These are phyloP conservation scores for Suillus spraguei DNA, from an alignment of 768 basidiomycete genomes.

Conservation along the genomic window DNA sequence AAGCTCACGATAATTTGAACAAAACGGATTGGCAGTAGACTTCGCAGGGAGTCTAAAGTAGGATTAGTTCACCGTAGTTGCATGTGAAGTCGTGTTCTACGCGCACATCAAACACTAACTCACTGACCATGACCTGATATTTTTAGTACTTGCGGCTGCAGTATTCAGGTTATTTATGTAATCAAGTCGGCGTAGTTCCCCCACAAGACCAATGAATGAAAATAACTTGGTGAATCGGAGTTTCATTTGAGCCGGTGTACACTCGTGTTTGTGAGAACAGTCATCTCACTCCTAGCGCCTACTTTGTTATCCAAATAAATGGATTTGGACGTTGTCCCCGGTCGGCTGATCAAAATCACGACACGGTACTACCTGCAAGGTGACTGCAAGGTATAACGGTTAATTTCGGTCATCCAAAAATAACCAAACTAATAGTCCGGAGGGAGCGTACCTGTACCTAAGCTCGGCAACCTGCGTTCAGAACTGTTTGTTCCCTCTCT, in stretches of 20 bases:
- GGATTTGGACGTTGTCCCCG: no score
- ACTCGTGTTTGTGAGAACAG: not conserved
- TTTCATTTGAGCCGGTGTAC: not conserved
- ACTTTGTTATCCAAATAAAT: no score
- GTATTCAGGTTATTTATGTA: not conserved
- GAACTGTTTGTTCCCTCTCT: slow-evolving; percentile 3
- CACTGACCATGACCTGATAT: no score
- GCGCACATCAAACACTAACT: not conserved
- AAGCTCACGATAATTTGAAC: not conserved
- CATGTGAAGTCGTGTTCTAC: not conserved
- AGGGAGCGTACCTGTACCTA: slow-evolving; percentile 10
- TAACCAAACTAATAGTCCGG: slow-evolving; percentile 10
- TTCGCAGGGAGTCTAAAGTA: not conserved
- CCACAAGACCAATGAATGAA: not conserved
- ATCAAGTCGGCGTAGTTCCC: not conserved
- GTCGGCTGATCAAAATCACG: not conserved
- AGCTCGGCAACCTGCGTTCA: slow-evolving; percentile 10
- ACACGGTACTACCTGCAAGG: not conserved
- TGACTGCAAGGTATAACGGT: not conserved
- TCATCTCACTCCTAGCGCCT: no score
- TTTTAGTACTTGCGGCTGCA: not conserved
- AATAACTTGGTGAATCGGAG: slow-evolving; percentile 1
- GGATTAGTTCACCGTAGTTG: no score
- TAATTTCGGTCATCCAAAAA: slow-evolving; percentile 17
- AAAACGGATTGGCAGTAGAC: not conserved